Base-by-base conservation (phyloP, 1,284 basidiomycete genomes). In the Trichosporon sp. region DNA sequence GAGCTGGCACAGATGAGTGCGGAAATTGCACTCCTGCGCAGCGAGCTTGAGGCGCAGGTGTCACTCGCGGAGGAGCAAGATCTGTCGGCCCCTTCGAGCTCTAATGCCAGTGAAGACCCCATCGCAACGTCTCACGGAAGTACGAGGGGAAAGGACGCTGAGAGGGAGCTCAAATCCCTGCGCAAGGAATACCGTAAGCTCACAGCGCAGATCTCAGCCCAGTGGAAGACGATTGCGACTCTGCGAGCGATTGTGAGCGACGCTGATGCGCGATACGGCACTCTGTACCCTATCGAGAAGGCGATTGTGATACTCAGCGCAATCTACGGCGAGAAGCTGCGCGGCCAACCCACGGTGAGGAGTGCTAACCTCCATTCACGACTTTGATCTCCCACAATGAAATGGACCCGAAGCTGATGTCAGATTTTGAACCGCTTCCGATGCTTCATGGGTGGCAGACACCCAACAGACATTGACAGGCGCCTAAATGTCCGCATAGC, bases 201-300 rank as follows among this genome's bases (percentile, higher is more conserved):
- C 2, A 63, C 12, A 11, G 16, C 31, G n/a, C 59, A 63, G 59
- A 35, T 63, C 59, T n/a, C 14, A n/a, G 32, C 5, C 32, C 59
- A 63, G 16, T 63, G 35, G 32, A 10, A n/a, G 14, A 63, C 16
- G 32, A 32, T 63, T 14, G 59, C 31, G 14, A n/a, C 31, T 2
- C 59, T 63, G 1, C 11, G 59, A 10, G 32, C 31, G 1, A 1
- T 26, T 6, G 11, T 63, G 32, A 12, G 35, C 14, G 59, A 63
- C 2, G 32, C 31, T 7, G 59, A 63, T 14, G 2, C 7, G 31
- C 59, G 59, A 32, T 63, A 63, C 14, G 59, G 32, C 59, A 32
- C 14, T 32, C 59, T 63, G 32, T 63, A 63, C 16, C 59, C 59
- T 4, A 35, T 63, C 1, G 59, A 63, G 32, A 63, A 63, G 59